Conservation (phyloP, 306 rosid species). For the Prunus campanulata region DNA sequence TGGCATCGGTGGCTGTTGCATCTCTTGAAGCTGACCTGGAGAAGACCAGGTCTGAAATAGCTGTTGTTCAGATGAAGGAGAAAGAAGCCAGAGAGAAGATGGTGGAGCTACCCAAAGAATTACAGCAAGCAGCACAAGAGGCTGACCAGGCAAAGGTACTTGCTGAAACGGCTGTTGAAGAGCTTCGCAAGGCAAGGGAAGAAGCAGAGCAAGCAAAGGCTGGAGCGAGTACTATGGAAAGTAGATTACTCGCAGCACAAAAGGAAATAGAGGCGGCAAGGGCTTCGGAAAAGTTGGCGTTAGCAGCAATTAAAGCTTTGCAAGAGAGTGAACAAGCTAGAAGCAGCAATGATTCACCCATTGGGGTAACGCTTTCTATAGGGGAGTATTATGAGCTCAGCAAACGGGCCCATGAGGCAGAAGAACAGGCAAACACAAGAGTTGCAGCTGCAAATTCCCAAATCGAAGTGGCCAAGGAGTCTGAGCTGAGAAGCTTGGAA, state of each 20-base stretch:
- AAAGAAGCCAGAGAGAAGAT: slow-evolving; percentile 82
- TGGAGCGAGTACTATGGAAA: slow-evolving; percentile 80
- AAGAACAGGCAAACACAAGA: slow-evolving; percentile 77
- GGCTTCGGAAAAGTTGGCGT: slow-evolving; percentile 87
- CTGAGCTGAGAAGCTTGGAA: slow-evolving; percentile 72
- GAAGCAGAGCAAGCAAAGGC: slow-evolving; percentile 96
- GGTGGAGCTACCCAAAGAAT: slow-evolving; percentile 72
- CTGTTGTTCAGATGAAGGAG: slow-evolving; percentile 86
- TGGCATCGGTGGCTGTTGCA: slow-evolving; percentile 88
- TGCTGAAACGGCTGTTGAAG: slow-evolving; percentile 65
- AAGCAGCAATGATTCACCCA: slow-evolving; percentile 48
- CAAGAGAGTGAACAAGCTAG: slow-evolving; percentile 81
- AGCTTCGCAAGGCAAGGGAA: slow-evolving; percentile 67
- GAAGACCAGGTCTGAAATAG: slow-evolving; percentile 79
- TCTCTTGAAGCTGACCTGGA: slow-evolving; percentile 90
- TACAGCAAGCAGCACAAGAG: slow-evolving; percentile 79
- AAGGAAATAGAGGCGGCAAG: slow-evolving; percentile 96
- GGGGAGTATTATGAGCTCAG: slow-evolving; percentile 97
- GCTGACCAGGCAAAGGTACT: slow-evolving; percentile 78
- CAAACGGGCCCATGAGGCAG: slow-evolving; percentile 90
- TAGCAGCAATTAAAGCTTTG: slow-evolving; percentile 94
- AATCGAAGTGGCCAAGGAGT: slow-evolving; percentile 73
- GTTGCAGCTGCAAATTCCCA: slow-evolving; percentile 72
- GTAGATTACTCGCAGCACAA: slow-evolving; percentile 81
- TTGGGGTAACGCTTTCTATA: slow-evolving; percentile 74